A percentile compares a stretch with the other conserved stretches of the same genome.
These are phyloP conservation scores for Glomus cerebriforme DNA, from an alignment of 192 early-diverging fungal genomes.

Conservation along the genomic window DNA sequence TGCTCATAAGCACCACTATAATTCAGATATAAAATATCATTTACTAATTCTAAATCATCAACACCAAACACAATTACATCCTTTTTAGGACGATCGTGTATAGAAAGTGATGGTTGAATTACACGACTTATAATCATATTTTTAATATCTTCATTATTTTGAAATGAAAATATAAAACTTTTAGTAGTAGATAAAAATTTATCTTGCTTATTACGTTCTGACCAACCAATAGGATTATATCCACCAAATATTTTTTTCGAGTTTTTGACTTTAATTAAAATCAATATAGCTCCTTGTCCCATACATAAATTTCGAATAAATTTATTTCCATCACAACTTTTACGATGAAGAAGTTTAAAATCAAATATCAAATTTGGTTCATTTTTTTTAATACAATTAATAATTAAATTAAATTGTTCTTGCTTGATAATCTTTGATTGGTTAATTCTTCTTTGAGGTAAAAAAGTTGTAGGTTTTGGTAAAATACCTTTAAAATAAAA, in stretches of 20 bases:
- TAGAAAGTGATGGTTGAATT: neutral
- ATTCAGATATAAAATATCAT: neutral
- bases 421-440: constrained; percentile 1
- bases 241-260: neutral
- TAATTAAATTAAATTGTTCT: neutral
- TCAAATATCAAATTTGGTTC: neutral
- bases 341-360: constrained; percentile 11
- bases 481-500: too few species aligned
- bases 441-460: too few species aligned
- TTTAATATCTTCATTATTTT: neutral
- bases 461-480: too few species aligned
- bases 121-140: neutral
- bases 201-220: too few species aligned
- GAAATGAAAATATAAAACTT: neutral
- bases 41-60: too few species aligned
- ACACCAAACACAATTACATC: neutral
- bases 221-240: neutral
- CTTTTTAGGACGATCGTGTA: too few species aligned
- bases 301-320: neutral
- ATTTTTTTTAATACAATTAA: constrained; percentile 13
- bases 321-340: neutral
- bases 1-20: neutral
- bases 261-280: neutral
- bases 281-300: neutral
- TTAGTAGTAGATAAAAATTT: neutral